Percentiles rank a stretch among this genome's conserved stretches.
Conservation (phyloP, 2,329 filamentous ascomycete species). For the Colletotrichum tamarilloi region DNA sequence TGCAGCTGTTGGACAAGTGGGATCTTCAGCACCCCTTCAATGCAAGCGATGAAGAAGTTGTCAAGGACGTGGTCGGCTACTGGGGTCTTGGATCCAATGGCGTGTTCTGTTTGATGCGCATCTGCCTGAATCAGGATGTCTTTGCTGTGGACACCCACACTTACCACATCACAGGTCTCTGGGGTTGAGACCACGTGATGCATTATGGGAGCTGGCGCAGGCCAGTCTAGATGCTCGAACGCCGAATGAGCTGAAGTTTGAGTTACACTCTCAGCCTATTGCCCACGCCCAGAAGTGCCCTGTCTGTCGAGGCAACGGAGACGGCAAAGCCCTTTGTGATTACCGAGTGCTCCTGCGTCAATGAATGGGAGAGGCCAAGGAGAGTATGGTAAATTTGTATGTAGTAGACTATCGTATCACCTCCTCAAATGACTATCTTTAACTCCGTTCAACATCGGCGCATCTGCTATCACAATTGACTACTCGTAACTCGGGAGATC, state of each 20-base stretch:
- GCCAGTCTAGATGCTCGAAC: conserved; percentile 1
- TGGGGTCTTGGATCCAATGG: conserved; percentile 18
- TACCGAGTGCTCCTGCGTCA: background rate
- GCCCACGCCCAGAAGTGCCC: conserved; percentile 16
- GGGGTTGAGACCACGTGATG: background rate
- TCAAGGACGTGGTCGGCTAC: conserved; percentile 19
- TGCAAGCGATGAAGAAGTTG: conserved; percentile 6
- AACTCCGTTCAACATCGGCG: too few species aligned
- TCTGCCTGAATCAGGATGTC: conserved; percentile 3
- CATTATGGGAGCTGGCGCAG: background rate
- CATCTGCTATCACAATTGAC: too few species aligned
- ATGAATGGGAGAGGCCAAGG: background rate
- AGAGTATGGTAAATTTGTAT: too few species aligned
- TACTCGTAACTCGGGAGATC: too few species aligned
- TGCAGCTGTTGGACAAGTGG: conserved; percentile 11
- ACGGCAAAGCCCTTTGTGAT: background rate
- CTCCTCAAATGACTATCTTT: too few species aligned
- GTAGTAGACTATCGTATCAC: too few species aligned
- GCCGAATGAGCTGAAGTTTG: conserved; percentile 12
- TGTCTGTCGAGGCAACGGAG: conserved; percentile 5
- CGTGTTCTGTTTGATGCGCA: conserved; percentile 17
- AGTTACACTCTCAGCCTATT: conserved; percentile 5
- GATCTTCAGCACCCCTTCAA: conserved; percentile 21
- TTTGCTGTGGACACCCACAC: conserved; percentile 23
- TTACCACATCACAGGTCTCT: conserved; percentile 12